phyloP scores from a whole-genome alignment of 495 filamentous ascomycete genomes.

The Stereocaulon alpinum region DNA sequence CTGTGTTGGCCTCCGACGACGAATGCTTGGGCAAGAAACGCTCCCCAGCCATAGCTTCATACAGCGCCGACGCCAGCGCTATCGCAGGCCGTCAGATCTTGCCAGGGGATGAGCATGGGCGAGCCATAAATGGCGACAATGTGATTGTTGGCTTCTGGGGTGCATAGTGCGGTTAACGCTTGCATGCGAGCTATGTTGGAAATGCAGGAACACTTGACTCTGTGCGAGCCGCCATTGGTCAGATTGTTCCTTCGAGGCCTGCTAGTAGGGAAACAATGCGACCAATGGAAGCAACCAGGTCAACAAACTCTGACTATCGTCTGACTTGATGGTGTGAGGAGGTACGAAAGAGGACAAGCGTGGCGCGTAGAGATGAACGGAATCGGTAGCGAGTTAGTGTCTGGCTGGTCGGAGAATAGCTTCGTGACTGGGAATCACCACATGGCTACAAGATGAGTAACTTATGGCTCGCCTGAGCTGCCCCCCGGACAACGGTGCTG shows the following conservation, averaged over 20 bases:
- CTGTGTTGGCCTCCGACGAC: background rate
- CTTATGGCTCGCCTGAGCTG: too few species aligned
- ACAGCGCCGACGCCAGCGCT: background rate
- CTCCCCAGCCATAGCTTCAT: background rate
- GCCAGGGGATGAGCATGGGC: constrained; percentile 1
- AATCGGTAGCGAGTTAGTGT: constrained; percentile 12
- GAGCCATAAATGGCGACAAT: constrained; percentile 4
- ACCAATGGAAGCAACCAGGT: background rate
- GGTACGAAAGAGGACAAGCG: constrained; percentile 13
- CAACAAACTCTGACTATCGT: background rate
- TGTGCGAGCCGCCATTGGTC: constrained; percentile 4
- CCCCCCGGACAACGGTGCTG: background rate
- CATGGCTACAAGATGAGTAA: background rate
- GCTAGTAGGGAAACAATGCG: background rate
- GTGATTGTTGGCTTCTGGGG: constrained; percentile 10
- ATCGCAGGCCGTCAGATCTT: constrained; percentile 5
- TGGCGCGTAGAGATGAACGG: constrained; percentile 18
- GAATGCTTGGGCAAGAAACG: background rate
- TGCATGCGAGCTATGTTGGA: constrained; percentile 3
- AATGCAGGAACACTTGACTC: constrained; percentile 12
- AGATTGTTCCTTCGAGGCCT: background rate
- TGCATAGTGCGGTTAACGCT: constrained; percentile 1
- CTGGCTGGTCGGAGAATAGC: background rate
- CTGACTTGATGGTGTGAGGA: constrained; percentile 1
- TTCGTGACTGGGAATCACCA: background rate